These are phyloP conservation scores for Thielaviopsis punctulata DNA, from an alignment of 2,329 filamentous ascomycete species.

Conservation along the genomic window DNA sequence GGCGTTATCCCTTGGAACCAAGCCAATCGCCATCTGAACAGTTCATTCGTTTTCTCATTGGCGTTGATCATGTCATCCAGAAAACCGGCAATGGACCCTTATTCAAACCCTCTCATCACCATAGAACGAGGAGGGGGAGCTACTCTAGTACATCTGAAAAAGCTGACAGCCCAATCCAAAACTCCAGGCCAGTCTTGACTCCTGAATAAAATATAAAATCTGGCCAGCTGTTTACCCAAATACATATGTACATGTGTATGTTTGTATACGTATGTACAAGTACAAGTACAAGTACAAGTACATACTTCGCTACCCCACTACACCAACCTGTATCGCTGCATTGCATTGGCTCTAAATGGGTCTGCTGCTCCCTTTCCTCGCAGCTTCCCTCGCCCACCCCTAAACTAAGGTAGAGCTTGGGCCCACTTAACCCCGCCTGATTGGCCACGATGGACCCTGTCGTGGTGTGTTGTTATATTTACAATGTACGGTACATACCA, in stretches of 20 bases:
- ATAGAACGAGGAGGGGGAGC: not conserved
- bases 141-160: too few species aligned
- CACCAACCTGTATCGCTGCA: not conserved
- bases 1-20: too few species aligned
- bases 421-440: slow-evolving; percentile 12
- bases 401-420: slow-evolving; percentile 11
- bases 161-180: too few species aligned
- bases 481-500: not conserved
- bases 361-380: slow-evolving; percentile 5
- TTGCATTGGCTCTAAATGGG: not conserved
- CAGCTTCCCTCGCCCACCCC: slow-evolving; percentile 3
- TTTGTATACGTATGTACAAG: too few species aligned
- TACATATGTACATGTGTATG: too few species aligned
- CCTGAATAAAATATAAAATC: not conserved
- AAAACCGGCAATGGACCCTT: not conserved
- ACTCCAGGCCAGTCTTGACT: too few species aligned
- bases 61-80: too few species aligned
- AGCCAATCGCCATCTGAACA: not conserved
- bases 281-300: too few species aligned
- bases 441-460: slow-evolving; percentile 10
- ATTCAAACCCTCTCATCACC: not conserved
- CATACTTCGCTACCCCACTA: not conserved
- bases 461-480: slow-evolving; percentile 1
- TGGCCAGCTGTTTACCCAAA: not conserved
- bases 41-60: not conserved